phyloP scores from a whole-genome alignment of 768 basidiomycete genomes.

The Termitomyces bulborhizus region DNA sequence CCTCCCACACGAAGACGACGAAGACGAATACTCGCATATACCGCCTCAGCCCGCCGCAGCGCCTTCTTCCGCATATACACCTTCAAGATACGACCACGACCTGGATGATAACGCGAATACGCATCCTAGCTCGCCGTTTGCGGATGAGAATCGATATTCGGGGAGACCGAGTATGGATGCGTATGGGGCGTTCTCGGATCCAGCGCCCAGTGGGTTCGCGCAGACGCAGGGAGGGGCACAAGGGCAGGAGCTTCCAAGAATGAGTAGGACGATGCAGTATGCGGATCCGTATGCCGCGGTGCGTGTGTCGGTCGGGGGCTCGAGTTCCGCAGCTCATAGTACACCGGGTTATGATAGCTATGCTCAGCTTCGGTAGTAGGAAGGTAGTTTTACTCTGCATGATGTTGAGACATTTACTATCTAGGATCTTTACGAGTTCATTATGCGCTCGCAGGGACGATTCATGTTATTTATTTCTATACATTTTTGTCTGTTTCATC shows the following conservation, averaged over 20 bases:
- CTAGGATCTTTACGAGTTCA: not conserved
- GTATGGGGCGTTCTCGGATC: conserved; percentile 89
- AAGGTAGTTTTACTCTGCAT: not conserved
- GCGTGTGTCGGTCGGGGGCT: conserved; percentile 46
- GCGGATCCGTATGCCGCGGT: conserved; percentile 86
- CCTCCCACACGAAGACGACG: conserved; percentile 13
- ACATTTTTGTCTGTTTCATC: not conserved
- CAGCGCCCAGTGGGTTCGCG: conserved; percentile 66
- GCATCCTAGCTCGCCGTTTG: conserved; percentile 35
- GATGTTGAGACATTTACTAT: not conserved
- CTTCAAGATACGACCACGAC: conserved; percentile 4
- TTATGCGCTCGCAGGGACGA: not conserved
- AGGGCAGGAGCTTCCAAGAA: conserved; percentile 42
- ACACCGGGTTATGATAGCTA: conserved; percentile 49
- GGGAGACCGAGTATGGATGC: conserved; percentile 74
- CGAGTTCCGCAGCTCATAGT: conserved; percentile 19
- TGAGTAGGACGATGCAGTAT: conserved; percentile 92
- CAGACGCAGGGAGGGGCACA: conserved; percentile 28
- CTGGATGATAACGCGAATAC: not conserved
- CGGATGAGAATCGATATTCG: conserved; percentile 37
- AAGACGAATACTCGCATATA: conserved; percentile 45
- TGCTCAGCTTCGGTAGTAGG: conserved; percentile 39
- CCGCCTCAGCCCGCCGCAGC: conserved; percentile 21
- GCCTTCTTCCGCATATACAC: conserved; percentile 15
- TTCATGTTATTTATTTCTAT: not conserved